These are phyloP conservation scores for Leishmania guyanensis DNA, from an alignment of 208 protist species.

Conservation along the genomic window DNA sequence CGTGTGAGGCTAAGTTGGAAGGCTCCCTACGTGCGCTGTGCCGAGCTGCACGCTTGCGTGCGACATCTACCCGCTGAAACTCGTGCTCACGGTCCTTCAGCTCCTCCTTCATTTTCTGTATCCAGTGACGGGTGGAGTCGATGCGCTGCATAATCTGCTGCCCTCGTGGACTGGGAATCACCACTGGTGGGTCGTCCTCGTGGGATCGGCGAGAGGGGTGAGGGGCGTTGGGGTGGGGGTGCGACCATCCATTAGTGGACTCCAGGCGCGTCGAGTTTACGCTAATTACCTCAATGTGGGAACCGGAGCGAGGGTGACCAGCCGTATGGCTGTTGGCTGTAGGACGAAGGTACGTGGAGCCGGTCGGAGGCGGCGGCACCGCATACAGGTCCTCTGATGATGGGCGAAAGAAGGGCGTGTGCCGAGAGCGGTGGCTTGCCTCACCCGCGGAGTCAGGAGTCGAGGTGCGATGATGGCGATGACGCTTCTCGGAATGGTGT, in stretches of 20 bases:
- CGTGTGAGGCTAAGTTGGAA: background rate
- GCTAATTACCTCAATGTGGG: conserved; percentile 51
- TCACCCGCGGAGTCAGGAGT: conserved; percentile 11
- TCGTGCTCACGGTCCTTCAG: conserved; percentile 34
- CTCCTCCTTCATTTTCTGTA: conserved; percentile 53
- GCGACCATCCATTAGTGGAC: conserved; percentile 16
- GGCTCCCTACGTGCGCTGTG: conserved; percentile 4
- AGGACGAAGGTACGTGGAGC: conserved; percentile 26
- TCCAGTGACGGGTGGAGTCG: conserved; percentile 53
- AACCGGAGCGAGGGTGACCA: conserved; percentile 27
- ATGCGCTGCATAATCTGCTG: conserved; percentile 40
- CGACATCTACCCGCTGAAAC: conserved; percentile 4
- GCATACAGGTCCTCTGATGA: conserved; percentile 10
- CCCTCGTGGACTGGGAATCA: conserved; percentile 22
- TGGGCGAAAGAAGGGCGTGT: conserved; percentile 14
- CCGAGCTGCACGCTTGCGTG: background rate
- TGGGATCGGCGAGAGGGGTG: conserved; percentile 29
- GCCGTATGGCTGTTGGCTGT: conserved; percentile 4
- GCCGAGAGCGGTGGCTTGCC: conserved; percentile 6
- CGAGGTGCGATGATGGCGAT: conserved; percentile 12
- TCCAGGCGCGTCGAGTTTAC: conserved; percentile 26
- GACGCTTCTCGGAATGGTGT: conserved; percentile 19
- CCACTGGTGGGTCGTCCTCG: conserved; percentile 13
- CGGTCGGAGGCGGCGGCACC: background rate
- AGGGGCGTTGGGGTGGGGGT: conserved; percentile 12